Evolutionary conservation across 768 basidiomycete species (phyloP), one percentile per base, ranked within the genome.

Genomic region (Lactarius deliciosus): DNA sequence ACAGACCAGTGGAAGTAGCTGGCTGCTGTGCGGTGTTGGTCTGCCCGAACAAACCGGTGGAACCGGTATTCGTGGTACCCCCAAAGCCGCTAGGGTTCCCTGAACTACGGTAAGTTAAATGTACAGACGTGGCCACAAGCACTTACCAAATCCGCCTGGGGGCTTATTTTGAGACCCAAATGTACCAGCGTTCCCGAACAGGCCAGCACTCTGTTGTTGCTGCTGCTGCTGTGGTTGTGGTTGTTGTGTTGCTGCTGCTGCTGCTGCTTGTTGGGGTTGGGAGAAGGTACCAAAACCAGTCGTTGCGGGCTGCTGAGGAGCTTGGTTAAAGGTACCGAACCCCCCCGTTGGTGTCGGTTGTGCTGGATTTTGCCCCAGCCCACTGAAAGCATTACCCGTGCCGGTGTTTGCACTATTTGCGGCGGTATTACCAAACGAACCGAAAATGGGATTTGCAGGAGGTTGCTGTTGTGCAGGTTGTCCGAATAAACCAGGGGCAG

Each of bases 241-340:
- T 30, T 30, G 30, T 0, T 30, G 30, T 20, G 45, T 11, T 10
- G 45, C 5, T 34, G 32, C 8, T 32, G 32, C 59, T 68, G 73
- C 15, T 57, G 68, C 30, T 66, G 50, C 1, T 25, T 10, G 4
- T 54, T 71, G 69, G 43, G 71, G 71, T n/a, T 74, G 73, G 15
- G 72, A 70, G 73, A 83, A 82, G 0, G 78, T 74, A 28, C 80
- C 75, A 57, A 75, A 75, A 5, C 63, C 69, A 11, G 63, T 56
- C 11, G 69, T 15, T 8, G 68, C 61, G 38, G 69, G 80, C 50
- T 74, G 81, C 64, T 76, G 74, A 22, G 64, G 18, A 22, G 62
- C 13, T 36, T 74, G 73, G 57, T 74, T 74, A 61, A 76, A 77
- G 5, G 74, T 63, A 32, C 73, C 71, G 56, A 70, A 71, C 3